Base-by-base conservation (phyloP, 108 stramenopile species). In the Mayamaea pseudoterrestris region DNA sequence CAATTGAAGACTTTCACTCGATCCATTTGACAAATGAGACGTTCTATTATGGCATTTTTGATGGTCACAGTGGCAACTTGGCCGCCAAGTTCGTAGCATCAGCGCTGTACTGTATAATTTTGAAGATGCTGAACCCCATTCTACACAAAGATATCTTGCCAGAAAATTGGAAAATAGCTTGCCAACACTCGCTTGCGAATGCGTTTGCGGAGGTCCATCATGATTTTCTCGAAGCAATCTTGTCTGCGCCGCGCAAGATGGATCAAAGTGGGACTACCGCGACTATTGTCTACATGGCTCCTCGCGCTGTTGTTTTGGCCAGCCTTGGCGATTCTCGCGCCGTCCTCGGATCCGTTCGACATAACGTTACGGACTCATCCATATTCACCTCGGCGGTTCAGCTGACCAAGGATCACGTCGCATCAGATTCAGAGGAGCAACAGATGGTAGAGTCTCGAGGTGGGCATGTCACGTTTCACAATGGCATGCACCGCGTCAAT, bases 291-390 rank as follows among this genome's bases (percentile, higher is more conserved):
- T 58, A 56, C n/a, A 71, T 83, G 13, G 83, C 69, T 9, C 47
- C 30, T 2, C 5, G 40, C 16, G 40, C 18, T 4, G 61, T 94
- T 8, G 47, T 92, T 13, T 53, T 90, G 0, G 90, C 90, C 5
- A 91, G 86, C 55, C 71, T 96, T 30, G 95, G 95, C 0, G 95
- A 96, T 61, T 92, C 90, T 30, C 53, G 92, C 6, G 90, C 91
- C 9, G 76, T 96, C 24, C 44, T 93, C 28, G 44, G 30, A 13
- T 28, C 39, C 8, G 1, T 13, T n/a, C 6, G n/a, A 39, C n/a
- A n/a, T n/a, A n/a, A n/a, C n/a, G n/a, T n/a, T n/a, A n/a, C n/a
- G n/a, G n/a, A n/a, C n/a, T n/a, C n/a, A n/a, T n/a, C n/a, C n/a
- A n/a, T n/a, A n/a, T n/a, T n/a, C n/a, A n/a, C n/a, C n/a, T n/a